phyloP scores from a whole-genome alignment of 1,284 basidiomycete genomes.

The Papiliotrema laurentii region DNA sequence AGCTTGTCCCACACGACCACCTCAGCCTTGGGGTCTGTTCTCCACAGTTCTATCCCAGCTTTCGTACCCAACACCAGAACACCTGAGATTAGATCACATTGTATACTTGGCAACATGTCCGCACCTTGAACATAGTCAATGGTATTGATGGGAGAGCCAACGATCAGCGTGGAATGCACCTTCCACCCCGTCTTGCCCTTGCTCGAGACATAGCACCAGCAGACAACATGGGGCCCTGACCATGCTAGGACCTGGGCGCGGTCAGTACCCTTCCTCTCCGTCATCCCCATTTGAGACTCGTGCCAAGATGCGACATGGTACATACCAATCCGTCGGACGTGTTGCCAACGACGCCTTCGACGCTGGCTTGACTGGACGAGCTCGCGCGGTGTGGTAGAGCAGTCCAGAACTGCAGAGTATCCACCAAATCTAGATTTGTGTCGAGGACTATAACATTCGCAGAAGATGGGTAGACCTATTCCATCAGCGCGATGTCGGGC shows the following conservation, averaged over 20 bases:
- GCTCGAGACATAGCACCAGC: slow-evolving; percentile 25
- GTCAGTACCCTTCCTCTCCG: slow-evolving; percentile 3
- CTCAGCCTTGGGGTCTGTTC: slow-evolving; percentile 22
- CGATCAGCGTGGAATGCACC: slow-evolving; percentile 34
- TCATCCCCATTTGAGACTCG: neutral
- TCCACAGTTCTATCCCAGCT: slow-evolving; percentile 38
- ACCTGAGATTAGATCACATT: slow-evolving; percentile 12
- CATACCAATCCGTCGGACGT: slow-evolving; percentile 23
- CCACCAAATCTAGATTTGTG: slow-evolving; percentile 26
- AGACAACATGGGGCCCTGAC: slow-evolving; percentile 34
- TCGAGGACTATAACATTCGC: slow-evolving; percentile 33
- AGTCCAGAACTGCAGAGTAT: slow-evolving; percentile 39
- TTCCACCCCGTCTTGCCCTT: slow-evolving; percentile 22
- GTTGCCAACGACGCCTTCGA: slow-evolving; percentile 28
- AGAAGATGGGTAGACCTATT: slow-evolving; percentile 37
- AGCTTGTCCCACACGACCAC: slow-evolving; percentile 43
- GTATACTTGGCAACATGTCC: neutral
- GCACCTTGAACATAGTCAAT: slow-evolving; percentile 31
- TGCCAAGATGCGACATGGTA: neutral
- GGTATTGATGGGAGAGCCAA: slow-evolving; percentile 22
- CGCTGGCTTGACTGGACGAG: slow-evolving; percentile 18
- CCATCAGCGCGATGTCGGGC: slow-evolving; percentile 10
- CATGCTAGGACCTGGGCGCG: slow-evolving; percentile 38
- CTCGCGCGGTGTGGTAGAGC: slow-evolving; percentile 36
- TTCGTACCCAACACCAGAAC: slow-evolving; percentile 28